These are phyloP conservation scores for Colletotrichum sp. DNA, from an alignment of 2,329 filamentous ascomycete genomes.

Conservation along the genomic window DNA sequence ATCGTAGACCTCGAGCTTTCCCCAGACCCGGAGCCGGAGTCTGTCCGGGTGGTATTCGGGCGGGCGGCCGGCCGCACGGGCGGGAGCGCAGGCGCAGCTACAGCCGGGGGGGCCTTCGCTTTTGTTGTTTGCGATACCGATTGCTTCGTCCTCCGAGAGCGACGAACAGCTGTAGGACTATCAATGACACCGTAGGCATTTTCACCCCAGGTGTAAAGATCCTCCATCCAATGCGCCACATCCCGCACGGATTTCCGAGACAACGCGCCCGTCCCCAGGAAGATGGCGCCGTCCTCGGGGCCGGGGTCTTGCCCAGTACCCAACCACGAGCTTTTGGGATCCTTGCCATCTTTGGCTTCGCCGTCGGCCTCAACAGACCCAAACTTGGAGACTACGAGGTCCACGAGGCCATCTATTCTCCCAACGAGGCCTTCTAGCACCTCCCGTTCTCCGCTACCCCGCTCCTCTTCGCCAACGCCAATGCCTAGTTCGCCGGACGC, in stretches of 20 bases:
- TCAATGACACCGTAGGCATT: slow-evolving; percentile 85
- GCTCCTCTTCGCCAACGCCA: slow-evolving; percentile 93
- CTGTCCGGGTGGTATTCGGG: neutral
- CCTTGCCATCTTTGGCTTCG: slow-evolving; percentile 35
- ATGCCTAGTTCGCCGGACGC: slow-evolving; percentile 90
- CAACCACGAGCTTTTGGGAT: slow-evolving; percentile 62
- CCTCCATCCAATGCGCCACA: slow-evolving; percentile 86
- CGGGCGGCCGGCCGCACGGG: neutral
- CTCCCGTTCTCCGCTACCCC: slow-evolving; percentile 90
- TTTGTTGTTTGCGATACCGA: neutral
- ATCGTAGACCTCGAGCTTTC: slow-evolving; percentile 9
- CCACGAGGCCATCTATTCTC: slow-evolving; percentile 82
- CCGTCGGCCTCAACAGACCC: slow-evolving; percentile 48
- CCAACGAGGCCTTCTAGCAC: slow-evolving; percentile 88
- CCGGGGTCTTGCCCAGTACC: slow-evolving; percentile 71
- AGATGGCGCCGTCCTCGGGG: slow-evolving; percentile 83
- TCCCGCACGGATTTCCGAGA: slow-evolving; percentile 73
- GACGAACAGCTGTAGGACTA: slow-evolving; percentile 72
- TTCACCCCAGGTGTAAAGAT: slow-evolving; percentile 83
- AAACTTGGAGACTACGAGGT: slow-evolving; percentile 87
- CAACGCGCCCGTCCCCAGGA: slow-evolving; percentile 79
- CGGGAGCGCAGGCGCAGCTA: neutral
- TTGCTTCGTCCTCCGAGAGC: slow-evolving; percentile 46
- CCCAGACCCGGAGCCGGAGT: slow-evolving; percentile 7
- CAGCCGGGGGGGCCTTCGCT: neutral